Base-by-base conservation (phyloP, 2,329 filamentous ascomycete genomes). In the Aspergillus tanneri region DNA sequence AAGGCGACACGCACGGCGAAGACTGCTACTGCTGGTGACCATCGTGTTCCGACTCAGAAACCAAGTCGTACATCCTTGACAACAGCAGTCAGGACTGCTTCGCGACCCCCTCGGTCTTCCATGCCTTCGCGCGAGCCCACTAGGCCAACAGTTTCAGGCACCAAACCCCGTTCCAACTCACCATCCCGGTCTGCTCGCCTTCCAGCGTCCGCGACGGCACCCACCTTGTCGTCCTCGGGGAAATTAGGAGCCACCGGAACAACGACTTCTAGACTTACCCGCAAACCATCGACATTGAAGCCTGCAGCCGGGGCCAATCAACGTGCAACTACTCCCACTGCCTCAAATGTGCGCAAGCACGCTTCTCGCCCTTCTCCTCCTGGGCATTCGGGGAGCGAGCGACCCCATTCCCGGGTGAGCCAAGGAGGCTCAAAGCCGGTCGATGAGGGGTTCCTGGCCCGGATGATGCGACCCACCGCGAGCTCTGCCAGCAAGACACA, bases 381-480 rank as follows among this genome's bases (percentile, higher is more conserved):
- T 18, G 37, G 56, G 19, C 61, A 67, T 8, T 48, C 63, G 16
- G 56, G 55, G 8, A 64, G 56, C 38, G 65, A 71, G 18, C 64
- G 72, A 34, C 67, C 74, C 6, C 66, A 65, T 38, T 73, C 74
- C 18, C 70, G 73, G 18, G 53, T 60, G 18, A 74, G 72, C 56
- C 69, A 65, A 39, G 58, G 56, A 12, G 62, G 57, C 43, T 47
- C 67, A 18, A 72, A 65, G 45, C 66, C 68, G 6, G 63, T 72
- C 4, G 72, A 75, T 48, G 73, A 77, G 24, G 63, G 72, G 1
- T 78, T 77, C 55, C 60, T 78, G 25, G 74, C 75, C 11, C 65
- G 75, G 44, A 77, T 78, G 74, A 78, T 77, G 72, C 70, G 75
- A 4, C 75, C 75, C 18, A 78, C 75, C 10, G 71, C 74, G 24